Evolutionary conservation across 768 basidiomycete species (phyloP), one percentile per base, ranked within the genome.

Genomic region (Rhodotorula diobovata): DNA sequence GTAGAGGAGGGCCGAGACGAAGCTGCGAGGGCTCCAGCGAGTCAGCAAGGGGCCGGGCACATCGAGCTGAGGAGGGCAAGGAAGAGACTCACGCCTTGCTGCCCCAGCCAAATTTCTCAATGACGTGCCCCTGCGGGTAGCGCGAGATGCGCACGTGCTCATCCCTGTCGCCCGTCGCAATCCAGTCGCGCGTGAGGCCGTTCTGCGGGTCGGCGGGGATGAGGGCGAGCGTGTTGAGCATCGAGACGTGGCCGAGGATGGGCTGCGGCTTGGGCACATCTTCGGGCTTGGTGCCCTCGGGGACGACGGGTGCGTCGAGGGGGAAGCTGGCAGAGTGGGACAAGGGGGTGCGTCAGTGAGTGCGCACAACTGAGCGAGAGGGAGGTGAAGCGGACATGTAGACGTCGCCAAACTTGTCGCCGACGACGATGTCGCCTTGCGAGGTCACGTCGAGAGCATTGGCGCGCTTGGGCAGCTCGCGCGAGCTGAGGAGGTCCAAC

Each of bases 341-440:
- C 6, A n/a, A 21, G 45, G 23, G n/a, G n/a, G n/a, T n/a, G n/a
- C n/a, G 35, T 55, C 34, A 55, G 53, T 3, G 5, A 55, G 53
- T 53, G 58, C 32, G 78, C 65, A 78, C 77, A 5, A 76, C 78
- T 28, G 73, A 72, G 18, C 79, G 55, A 18, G 68, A 48, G 9
- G 0, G 80, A 77, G 9, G 75, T 76, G 16, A 10, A 11, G 32
- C 82, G 64, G 61, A 89, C 91, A 86, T 86, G 81, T 93, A 95
- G 51, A 95, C 85, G 78, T 97, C 95, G 0, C 95, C 95, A 72
- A 96, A 94, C 81, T 96, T 97, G 81, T 99, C 95, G 4, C 91
- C 87, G 21, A 91, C 86, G 4, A 97, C 79, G 68, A 99, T 87
- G 71, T 86, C 81, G 0, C 84, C 85, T 55, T 87, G 84, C 10